These are phyloP conservation scores for Trypanosoma conorhini DNA, from an alignment of 208 protist genomes.

Conservation along the genomic window DNA sequence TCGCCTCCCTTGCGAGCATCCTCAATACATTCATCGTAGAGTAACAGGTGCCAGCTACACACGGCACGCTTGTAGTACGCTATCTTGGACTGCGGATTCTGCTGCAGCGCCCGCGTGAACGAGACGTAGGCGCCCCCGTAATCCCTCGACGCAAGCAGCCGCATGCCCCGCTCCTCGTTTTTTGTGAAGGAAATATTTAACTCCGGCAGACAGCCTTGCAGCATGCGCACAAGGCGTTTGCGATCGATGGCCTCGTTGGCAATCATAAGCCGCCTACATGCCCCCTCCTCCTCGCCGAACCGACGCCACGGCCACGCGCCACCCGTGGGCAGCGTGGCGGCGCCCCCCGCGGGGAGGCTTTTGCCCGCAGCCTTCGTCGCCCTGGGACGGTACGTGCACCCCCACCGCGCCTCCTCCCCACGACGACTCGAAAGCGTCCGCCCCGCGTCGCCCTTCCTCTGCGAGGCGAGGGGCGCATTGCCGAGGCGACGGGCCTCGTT, in stretches of 20 bases:
- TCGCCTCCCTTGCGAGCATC: conserved; percentile 43
- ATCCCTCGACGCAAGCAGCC: conserved; percentile 20
- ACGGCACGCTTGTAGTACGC: conserved; percentile 40
- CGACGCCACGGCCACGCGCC: not conserved
- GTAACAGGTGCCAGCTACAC: conserved; percentile 67
- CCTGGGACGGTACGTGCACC: conserved; percentile 19
- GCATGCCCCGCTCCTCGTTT: conserved; percentile 27
- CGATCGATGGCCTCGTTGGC: conserved; percentile 39
- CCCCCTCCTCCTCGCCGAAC: conserved; percentile 19
- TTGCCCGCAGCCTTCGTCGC: not conserved
- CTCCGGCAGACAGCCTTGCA: not conserved
- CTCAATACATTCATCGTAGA: conserved; percentile 73
- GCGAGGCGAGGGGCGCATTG: not conserved
- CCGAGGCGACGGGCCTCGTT: not conserved
- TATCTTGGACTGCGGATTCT: conserved; percentile 23
- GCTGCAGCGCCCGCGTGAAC: conserved; percentile 26
- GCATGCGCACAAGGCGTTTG: conserved; percentile 17
- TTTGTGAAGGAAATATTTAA: conserved; percentile 6
- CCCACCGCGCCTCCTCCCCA: not conserved
- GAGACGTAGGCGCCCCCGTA: conserved; percentile 29
- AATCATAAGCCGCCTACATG: conserved; percentile 22
- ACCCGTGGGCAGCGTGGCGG: not conserved
- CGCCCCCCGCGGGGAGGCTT: too few species aligned
- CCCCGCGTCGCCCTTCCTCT: not conserved
- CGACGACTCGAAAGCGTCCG: conserved; percentile 2